Percentiles rank a stretch among this genome's conserved stretches.
These are phyloP conservation scores for Cardiosporidium cionae DNA, from an alignment of 169 alveolate genomes.

Conservation along the genomic window DNA sequence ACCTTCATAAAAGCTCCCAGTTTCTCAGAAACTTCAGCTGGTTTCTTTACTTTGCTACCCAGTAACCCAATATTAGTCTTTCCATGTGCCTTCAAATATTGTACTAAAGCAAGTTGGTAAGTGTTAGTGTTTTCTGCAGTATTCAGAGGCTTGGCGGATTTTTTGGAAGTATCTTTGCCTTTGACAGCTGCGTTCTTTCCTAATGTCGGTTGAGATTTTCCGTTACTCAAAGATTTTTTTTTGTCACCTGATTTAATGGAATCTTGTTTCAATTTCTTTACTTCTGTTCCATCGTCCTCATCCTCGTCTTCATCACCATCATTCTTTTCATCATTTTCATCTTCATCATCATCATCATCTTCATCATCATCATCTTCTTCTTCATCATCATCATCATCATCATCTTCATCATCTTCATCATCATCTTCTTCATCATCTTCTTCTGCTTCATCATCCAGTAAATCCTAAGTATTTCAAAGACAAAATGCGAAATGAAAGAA, in stretches of 20 bases:
- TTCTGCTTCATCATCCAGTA: no score
- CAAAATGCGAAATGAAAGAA: no score
- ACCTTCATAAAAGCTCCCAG: constrained; percentile 58
- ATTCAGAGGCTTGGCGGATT: no score
- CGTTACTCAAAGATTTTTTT: no score
- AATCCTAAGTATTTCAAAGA: no score
- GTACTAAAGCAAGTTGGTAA: constrained; percentile 49
- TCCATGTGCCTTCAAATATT: constrained; percentile 61
- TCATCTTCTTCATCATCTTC: constrained; percentile 6
- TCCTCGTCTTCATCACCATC: background rate
- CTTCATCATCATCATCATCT: constrained; percentile 7
- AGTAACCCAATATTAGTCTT: constrained; percentile 55
- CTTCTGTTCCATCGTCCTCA: background rate
- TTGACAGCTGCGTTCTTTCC: no score
- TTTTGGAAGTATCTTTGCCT: no score
- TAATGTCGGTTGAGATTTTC: no score
- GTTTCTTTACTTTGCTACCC: constrained; percentile 62
- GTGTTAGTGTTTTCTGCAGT: no score
- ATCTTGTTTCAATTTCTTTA: background rate
- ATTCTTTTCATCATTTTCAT: background rate
- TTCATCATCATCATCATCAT: constrained; percentile 35
- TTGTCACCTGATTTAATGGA: background rate
- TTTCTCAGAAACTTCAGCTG: constrained; percentile 58
- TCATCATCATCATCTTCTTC: constrained; percentile 63
- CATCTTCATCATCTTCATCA: constrained; percentile 40